These are phyloP conservation scores for Oidium heveae DNA, from an alignment of 2,329 filamentous ascomycete species.

Conservation along the genomic window DNA sequence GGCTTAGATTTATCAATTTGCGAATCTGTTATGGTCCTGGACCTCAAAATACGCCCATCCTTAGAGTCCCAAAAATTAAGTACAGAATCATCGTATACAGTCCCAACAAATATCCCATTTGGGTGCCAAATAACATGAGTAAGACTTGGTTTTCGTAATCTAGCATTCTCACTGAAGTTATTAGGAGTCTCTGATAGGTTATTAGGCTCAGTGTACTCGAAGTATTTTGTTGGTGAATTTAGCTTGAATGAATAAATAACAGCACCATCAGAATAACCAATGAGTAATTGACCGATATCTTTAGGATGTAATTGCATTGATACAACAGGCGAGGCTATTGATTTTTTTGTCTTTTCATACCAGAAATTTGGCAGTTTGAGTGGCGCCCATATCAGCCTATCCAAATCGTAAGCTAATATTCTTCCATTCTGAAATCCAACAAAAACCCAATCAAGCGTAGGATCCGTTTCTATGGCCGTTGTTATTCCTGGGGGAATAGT, in stretches of 20 bases:
- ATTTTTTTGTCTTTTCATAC: slow-evolving; percentile 43
- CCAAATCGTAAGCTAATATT: slow-evolving; percentile 77
- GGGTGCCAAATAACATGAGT: slow-evolving; percentile 86
- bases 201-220: slow-evolving; percentile 57
- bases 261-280: slow-evolving; percentile 75
- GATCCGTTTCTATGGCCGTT: slow-evolving; percentile 53
- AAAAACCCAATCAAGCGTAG: slow-evolving; percentile 81
- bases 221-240: slow-evolving; percentile 51
- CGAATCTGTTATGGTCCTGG: slow-evolving; percentile 51
- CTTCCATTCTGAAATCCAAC: slow-evolving; percentile 65
- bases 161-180: slow-evolving; percentile 35
- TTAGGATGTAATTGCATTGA: slow-evolving; percentile 68
- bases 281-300: slow-evolving; percentile 73
- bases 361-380: slow-evolving; percentile 78
- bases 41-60: slow-evolving; percentile 62
- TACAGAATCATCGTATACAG: slow-evolving; percentile 38
- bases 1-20: slow-evolving; percentile 44
- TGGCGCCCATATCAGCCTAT: slow-evolving; percentile 48
- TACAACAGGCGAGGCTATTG: slow-evolving; percentile 39
- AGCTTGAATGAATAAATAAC: slow-evolving; percentile 91
- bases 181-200: slow-evolving; percentile 53
- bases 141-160: slow-evolving; percentile 43
- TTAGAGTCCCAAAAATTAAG: slow-evolving; percentile 87
- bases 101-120: slow-evolving; percentile 26
- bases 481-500: slow-evolving; percentile 58